Evolutionary conservation across 495 filamentous ascomycete species (phyloP).

Genomic region (Aspergillus affinis): DNA sequence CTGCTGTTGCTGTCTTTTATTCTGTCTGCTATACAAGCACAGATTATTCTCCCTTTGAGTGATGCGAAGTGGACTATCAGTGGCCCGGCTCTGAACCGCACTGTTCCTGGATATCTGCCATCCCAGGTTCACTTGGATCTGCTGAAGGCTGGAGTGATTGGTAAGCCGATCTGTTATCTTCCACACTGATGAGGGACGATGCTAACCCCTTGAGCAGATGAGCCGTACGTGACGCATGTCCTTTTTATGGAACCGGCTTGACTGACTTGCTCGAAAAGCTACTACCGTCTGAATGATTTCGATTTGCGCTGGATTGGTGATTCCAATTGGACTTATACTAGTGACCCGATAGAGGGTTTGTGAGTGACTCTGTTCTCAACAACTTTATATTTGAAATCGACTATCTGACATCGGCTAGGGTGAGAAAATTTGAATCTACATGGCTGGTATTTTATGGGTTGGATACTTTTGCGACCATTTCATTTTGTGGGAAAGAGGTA

Average conservation of each 20-base stretch:
- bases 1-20: constrained; percentile 19
- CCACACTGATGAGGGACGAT: not conserved
- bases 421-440: constrained; percentile 30
- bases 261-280: constrained; percentile 23
- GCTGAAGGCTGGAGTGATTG: constrained; percentile 50
- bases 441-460: constrained; percentile 65
- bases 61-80: constrained; percentile 55
- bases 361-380: constrained; percentile 25
- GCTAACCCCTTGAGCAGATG: constrained; percentile 27
- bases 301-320: constrained; percentile 59
- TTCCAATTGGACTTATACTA: constrained; percentile 66
- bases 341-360: constrained; percentile 47
- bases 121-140: constrained; percentile 66
- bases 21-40: constrained; percentile 19
- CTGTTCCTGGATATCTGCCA: constrained; percentile 58
- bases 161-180: constrained; percentile 21
- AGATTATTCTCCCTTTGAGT: constrained; percentile 52
- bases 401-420: constrained; percentile 20
- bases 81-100: constrained; percentile 51
- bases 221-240: constrained; percentile 43
- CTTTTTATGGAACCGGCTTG: constrained; percentile 2
- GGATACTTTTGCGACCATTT: constrained; percentile 64
- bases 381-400: not conserved
- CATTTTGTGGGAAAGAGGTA: constrained; percentile 59
- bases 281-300: constrained; percentile 61